Evolutionary conservation across 805 yeast species (phyloP).

Genomic region (Barnettozyma sp.): DNA sequence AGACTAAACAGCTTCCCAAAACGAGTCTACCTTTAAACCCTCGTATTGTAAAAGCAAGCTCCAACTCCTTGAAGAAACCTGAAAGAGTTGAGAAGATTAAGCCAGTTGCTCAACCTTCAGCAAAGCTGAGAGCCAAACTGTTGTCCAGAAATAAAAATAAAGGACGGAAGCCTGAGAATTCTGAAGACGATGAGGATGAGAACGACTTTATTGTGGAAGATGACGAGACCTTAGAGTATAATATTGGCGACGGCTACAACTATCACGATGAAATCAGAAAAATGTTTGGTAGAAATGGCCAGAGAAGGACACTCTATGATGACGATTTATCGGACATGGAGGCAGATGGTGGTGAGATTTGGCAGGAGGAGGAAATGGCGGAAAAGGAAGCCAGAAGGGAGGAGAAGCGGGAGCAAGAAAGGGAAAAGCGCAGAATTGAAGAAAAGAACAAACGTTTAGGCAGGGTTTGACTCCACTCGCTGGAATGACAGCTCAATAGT

Average conservation of each 20-base stretch:
- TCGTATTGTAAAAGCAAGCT: not conserved
- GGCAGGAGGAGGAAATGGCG: constrained; percentile 75
- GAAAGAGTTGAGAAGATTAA: constrained; percentile 13
- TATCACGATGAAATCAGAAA: constrained; percentile 88
- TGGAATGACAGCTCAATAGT: no score
- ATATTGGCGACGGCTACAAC: constrained; percentile 56
- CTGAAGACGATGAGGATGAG: constrained; percentile 36
- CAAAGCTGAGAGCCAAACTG: constrained; percentile 42
- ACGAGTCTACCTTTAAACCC: no score
- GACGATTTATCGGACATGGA: constrained; percentile 72
- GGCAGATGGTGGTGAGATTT: constrained; percentile 84
- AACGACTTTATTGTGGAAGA: constrained; percentile 51
- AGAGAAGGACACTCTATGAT: constrained; percentile 36
- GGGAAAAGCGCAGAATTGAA: constrained; percentile 42
- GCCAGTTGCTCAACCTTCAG: constrained; percentile 50
- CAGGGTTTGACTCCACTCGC: constrained; percentile 7
- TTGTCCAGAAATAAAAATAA: constrained; percentile 12
- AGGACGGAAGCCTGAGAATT: constrained; percentile 11
- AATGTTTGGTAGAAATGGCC: constrained; percentile 62
- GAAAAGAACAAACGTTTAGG: constrained; percentile 41
- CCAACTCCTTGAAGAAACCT: not conserved
- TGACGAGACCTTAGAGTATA: constrained; percentile 18
- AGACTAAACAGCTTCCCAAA: constrained; percentile 10
- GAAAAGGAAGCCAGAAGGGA: constrained; percentile 64
- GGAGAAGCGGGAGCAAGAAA: constrained; percentile 62